These are phyloP conservation scores for Fusarium temperatum DNA, from an alignment of 2,329 filamentous ascomycete genomes.

Conservation along the genomic window DNA sequence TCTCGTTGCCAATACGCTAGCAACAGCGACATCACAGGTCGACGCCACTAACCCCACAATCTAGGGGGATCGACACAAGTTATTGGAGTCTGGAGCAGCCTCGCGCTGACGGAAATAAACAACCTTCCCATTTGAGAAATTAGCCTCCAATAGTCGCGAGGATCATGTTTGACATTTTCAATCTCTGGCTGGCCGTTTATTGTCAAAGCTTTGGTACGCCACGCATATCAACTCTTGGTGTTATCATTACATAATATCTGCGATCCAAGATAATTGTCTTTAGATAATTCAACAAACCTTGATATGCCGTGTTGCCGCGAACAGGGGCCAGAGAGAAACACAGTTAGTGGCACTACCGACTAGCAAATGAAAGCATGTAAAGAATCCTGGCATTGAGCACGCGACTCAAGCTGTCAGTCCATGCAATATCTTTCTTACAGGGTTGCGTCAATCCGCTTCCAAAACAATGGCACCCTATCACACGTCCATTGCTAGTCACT, in stretches of 20 bases:
- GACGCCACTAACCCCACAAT: neutral
- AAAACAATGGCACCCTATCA: neutral
- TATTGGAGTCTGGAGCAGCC: neutral
- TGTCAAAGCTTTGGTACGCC: neutral
- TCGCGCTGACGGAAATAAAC: neutral
- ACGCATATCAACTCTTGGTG: accelerated
- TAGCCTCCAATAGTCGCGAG: neutral
- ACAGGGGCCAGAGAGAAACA: neutral
- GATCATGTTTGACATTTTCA: neutral
- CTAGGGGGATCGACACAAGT: neutral
- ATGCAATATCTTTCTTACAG: neutral
- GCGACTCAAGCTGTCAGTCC: neutral
- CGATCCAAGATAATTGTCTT: neutral
- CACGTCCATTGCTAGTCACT: accelerated
- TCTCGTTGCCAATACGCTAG: neutral
- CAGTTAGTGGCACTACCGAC: no score
- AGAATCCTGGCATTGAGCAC: neutral
- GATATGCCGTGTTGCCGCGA: neutral
- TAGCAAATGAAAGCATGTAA: no score
- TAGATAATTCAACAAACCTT: no score
- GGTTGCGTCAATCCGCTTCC: accelerated
- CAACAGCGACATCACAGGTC: neutral
- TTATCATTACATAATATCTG: neutral
- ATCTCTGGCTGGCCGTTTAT: neutral
- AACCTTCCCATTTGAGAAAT: neutral